A percentile compares a stretch with the other conserved stretches of the same genome.
Evolutionary conservation across 306 rosid species (phyloP).

Genomic region (Parietaria judaica): DNA sequence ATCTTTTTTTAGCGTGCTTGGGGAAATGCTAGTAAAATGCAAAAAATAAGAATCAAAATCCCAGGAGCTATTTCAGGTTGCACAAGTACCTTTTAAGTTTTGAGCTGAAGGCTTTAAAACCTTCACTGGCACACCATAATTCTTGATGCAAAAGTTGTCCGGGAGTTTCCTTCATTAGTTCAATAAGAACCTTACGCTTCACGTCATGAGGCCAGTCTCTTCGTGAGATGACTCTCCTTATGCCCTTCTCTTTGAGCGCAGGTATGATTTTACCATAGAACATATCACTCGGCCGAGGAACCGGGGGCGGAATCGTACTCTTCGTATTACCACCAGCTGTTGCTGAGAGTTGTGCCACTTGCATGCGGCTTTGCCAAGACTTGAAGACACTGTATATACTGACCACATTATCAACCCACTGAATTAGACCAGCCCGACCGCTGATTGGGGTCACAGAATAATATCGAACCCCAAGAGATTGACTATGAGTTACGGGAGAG

Average conservation of each 20-base stretch:
- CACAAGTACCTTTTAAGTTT: constrained; percentile 67
- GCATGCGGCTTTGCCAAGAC: constrained; percentile 88
- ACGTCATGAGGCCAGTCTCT: constrained; percentile 99
- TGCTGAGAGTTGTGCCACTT: constrained; percentile 62
- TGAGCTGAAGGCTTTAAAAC: constrained; percentile 82
- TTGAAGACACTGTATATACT: constrained; percentile 90
- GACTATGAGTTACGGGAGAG: constrained; percentile 63
- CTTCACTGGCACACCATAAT: constrained; percentile 98
- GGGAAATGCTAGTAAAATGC: background rate
- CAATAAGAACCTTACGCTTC: constrained; percentile 82
- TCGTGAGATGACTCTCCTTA: constrained; percentile 93
- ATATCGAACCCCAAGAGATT: constrained; percentile 69
- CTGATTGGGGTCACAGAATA: constrained; percentile 98
- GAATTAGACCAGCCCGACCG: constrained; percentile 93
- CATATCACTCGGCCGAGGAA: constrained; percentile 99
- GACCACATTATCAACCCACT: constrained; percentile 87
- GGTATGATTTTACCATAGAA: constrained; percentile 97
- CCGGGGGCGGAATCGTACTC: constrained; percentile 68
- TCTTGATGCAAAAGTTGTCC: constrained; percentile 85
- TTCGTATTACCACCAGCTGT: constrained; percentile 49
- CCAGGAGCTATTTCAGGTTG: background rate
- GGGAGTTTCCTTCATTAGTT: constrained; percentile 93
- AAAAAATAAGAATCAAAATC: background rate
- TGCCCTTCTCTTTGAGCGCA: constrained; percentile 97
- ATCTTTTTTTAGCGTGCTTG: background rate